Evolutionary conservation across 495 filamentous ascomycete genomes (phyloP), one percentile per base, ranked within the genome.

Genomic region (Cenococcum geophilum): DNA sequence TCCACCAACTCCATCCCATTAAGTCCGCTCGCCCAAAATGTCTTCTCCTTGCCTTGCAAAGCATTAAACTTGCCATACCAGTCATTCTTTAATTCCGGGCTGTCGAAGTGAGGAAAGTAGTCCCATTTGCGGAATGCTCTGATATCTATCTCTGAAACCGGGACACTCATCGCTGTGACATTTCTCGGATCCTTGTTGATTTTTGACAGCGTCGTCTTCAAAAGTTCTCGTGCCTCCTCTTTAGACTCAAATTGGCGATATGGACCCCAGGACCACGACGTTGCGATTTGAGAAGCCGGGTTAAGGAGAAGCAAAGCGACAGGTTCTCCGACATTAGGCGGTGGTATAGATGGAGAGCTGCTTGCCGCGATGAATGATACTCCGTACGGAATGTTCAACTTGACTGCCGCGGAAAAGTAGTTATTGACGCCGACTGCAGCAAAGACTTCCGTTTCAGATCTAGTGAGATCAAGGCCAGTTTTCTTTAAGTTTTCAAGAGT

Each of bases 161-260:
- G 55, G 16, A 37, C 56, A 21, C 35, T 20, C 40, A 35, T 14
- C 1, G 54, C 66, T 0, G 58, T 62, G 9, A 27, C 43, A 42
- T 68, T 62, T 6, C 62, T 14, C 23, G 66, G 66, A 45, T 68
- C 66, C 50, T 65, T 68, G 59, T 68, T 68, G n/a, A 68, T 20
- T 49, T 62, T 62, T 5, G 62, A 65, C 23, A 68, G 32, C 5
- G 66, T 65, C 1, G 55, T 36, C 25, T 57, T 53, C 12, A 68
- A 55, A 9, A 65, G 55, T 11, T 65, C 59, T 18, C 55, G 37
- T 10, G 62, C 62, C 8, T 51, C 35, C 11, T 35, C 12, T 40
- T 62, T 55, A 45, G 58, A 55, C 27, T 62, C 25, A 23, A 62
- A 65, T 25, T 59, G 49, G 23, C 32, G 27, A 54, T 65, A 55